Evolutionary conservation across 1,139 yeast species (phyloP), one percentile per base, ranked within the genome.

Genomic region (Blastobotrys raffinosifermentans): DNA sequence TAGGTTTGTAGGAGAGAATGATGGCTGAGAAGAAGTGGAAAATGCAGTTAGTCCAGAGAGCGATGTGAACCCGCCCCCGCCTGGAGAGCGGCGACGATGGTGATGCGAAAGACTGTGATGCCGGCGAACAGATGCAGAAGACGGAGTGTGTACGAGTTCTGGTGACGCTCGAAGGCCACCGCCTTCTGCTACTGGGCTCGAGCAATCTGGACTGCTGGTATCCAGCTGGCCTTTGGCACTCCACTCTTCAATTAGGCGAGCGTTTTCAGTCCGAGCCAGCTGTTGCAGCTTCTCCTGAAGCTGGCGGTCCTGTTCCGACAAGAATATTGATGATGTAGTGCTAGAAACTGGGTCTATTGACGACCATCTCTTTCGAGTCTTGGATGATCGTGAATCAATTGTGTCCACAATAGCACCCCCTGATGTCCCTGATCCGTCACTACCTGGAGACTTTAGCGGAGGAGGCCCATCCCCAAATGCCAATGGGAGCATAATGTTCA

Each of bases 211-310:
- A n/a, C n/a, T n/a, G n/a, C n/a, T n/a, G n/a, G n/a, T n/a, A n/a
- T n/a, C n/a, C n/a, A n/a, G n/a, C n/a, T n/a, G n/a, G n/a, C n/a
- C n/a, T n/a, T n/a, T n/a, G n/a, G n/a, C n/a, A n/a, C n/a, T 31
- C 26, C 22, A 19, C 18, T 20, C 26, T 16, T 35, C 43, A 19
- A 29, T 29, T 8, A 54, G 43, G 11, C 50, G 43, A 7, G 60
- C 62, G 42, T 60, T 60, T 21, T 58, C 60, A 2, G 54, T 38
- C 9, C 64, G 52, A 4, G 64, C 64, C 19, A 59, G 45, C 38
- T 46, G 49, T 33, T 51, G 54, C 5, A 60, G 48, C 37, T 50
- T 52, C 23, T 48, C 55, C 40, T 57, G 63, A n/a, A 59, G 39
- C 14, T 40, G 32, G 15, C 46, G 45, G 25, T 58, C 62, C 38